Conservation (phyloP, 306 rosid genomes). For the Urtica urens region DNA sequence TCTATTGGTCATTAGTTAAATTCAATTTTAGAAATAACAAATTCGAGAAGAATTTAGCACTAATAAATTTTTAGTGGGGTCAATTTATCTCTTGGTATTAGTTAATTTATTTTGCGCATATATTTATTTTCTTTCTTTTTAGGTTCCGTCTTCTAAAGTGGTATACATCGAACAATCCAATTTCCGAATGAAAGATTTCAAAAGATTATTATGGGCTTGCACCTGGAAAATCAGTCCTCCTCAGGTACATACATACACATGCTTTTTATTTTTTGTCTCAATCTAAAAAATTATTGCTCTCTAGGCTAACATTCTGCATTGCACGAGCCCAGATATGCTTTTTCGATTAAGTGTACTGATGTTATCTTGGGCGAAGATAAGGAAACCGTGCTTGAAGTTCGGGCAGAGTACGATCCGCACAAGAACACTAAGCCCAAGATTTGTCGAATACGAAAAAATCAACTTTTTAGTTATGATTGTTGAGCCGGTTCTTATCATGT, state of each 20-base stretch:
- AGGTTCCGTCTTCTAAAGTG: conserved; percentile 76
- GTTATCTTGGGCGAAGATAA: conserved; percentile 74
- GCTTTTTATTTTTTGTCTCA: conserved; percentile 8
- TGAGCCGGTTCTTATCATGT: too few relatives aligned
- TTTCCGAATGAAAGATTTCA: conserved; percentile 83
- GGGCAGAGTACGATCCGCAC: conserved; percentile 76
- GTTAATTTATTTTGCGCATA: too few relatives aligned
- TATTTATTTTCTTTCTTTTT: conserved; percentile 9
- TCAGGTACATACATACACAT: conserved; percentile 41
- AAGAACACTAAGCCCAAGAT: conserved; percentile 97
- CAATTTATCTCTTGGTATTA: too few relatives aligned
- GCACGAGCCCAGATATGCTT: conserved; percentile 58
- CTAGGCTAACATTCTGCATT: conserved; percentile 7
- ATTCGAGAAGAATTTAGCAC: too few relatives aligned
- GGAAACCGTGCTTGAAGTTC: conserved; percentile 74
- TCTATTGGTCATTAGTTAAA: too few relatives aligned
- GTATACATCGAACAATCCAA: conserved; percentile 81
- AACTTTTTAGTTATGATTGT: too few relatives aligned
- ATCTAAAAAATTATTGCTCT: conserved; percentile 7
- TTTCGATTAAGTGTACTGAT: conserved; percentile 85
- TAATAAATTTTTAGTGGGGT: too few relatives aligned
- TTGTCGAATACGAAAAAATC: not conserved
- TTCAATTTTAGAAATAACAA: too few relatives aligned
- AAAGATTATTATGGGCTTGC: conserved; percentile 97
- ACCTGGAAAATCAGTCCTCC: conserved; percentile 86